Base-by-base conservation (phyloP, 108 stramenopile genomes). In the Craspedostauros australis region DNA sequence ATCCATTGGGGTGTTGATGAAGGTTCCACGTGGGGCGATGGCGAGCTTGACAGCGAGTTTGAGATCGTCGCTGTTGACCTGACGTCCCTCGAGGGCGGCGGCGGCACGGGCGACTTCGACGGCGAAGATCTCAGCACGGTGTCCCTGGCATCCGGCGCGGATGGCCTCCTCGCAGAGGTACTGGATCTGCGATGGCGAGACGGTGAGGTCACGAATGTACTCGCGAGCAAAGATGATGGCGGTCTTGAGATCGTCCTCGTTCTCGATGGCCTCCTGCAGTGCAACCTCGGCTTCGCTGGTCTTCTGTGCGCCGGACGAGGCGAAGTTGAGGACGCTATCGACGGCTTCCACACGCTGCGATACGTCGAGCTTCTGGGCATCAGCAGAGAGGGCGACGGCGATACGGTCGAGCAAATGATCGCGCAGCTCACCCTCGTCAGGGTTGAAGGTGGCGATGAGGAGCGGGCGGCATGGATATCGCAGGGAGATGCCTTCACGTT, bases 81-180 rank as follows among this genome's bases (percentile, higher is more conserved):
- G 85, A 37, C 94, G 70, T 50, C 94, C 95, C 66, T 96, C 94
- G 34, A 98, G 70, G 0, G 96, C 94, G 38, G 95, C 96, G 58
- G 66, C 63, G 5, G 96, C 95, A 22, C 85, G 60, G 4, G 95
- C 95, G 21, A 96, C 93, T 61, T 96, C 91, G 20, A 61, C 58
- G 0, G 96, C 95, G 64, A 94, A 95, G 55, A 98, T 94, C 43
- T 98, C 96, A 23, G 95, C 96, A 52, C 96, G 91, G 57, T 96
- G 95, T 62, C 88, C 96, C 65, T 98, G 91, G 54, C 92, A 94
- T 45, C 94, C 94, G 23, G 94, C 93, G 29, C 95, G 80, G 32
- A 86, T 93, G 11, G 95, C 91, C 65, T 98, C 96, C 57, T 96
- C 94, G 54, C 96, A 98, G 1, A 98, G 58, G 62, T 98, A 98